Percentiles rank a stretch among this genome's conserved stretches.
These are phyloP conservation scores for Isoetes taiwanensis DNA, from an alignment of 75 land plant species.

Conservation along the genomic window DNA sequence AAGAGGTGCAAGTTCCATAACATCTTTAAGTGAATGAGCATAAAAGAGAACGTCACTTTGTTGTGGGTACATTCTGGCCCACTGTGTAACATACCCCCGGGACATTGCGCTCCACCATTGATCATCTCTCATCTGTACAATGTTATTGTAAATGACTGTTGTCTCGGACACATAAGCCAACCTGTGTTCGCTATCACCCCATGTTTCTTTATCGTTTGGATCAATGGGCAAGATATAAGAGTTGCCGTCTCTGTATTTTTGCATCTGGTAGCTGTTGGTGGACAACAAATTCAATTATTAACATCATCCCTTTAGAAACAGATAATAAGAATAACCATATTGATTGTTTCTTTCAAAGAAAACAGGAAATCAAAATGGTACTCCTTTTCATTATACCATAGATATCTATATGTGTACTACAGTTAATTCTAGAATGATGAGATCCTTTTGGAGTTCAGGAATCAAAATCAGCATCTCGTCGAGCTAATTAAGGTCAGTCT, in stretches of 20 bases:
- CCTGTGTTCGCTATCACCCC: slow-evolving; percentile 99
- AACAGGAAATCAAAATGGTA: too few relatives aligned
- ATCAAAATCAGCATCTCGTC: too few relatives aligned
- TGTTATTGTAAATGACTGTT: slow-evolving; percentile 87
- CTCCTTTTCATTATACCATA: background rate
- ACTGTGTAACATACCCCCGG: slow-evolving; percentile 82
- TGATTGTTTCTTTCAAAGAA: too few relatives aligned
- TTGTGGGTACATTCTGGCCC: slow-evolving; percentile 99
- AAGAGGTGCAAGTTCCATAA: slow-evolving; percentile 63
- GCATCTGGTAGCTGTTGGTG: slow-evolving; percentile 77
- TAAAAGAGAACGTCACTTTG: slow-evolving; percentile 81
- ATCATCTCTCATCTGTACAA: slow-evolving; percentile 70
- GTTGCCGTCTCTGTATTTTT: slow-evolving; percentile 82
- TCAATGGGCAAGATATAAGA: slow-evolving; percentile 86
- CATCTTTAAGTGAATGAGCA: slow-evolving; percentile 74
- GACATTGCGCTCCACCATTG: slow-evolving; percentile 96
- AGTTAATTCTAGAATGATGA: too few relatives aligned
- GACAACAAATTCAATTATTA: background rate
- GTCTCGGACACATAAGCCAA: slow-evolving; percentile 95
- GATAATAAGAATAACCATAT: too few relatives aligned
- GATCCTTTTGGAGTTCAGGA: too few relatives aligned
- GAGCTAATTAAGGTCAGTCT: too few relatives aligned
- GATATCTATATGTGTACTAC: too few relatives aligned
- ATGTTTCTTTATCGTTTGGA: slow-evolving; percentile 77
- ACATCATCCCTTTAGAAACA: too few relatives aligned